These are phyloP conservation scores for Panaeolus papilionaceus DNA, from an alignment of 768 basidiomycete genomes.

Conservation along the genomic window DNA sequence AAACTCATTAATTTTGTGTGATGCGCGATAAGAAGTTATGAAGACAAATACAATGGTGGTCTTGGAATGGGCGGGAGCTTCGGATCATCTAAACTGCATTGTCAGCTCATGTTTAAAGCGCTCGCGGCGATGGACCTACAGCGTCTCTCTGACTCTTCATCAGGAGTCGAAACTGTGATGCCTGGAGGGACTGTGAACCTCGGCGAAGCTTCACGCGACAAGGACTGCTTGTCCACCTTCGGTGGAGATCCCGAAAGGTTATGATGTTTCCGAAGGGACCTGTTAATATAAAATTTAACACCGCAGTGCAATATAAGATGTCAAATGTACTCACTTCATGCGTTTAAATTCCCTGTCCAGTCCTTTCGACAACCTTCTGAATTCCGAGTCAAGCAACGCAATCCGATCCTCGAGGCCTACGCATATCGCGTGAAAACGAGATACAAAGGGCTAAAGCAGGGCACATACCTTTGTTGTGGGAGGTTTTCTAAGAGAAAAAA, in stretches of 20 bases:
- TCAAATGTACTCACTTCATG: constrained; percentile 37
- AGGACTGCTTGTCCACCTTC: constrained; percentile 24
- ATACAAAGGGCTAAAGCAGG: background rate
- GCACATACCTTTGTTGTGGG: constrained; percentile 27
- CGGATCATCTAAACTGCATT: background rate
- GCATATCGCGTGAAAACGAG: background rate
- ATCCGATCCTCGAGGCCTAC: constrained; percentile 26
- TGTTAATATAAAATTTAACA: constrained; percentile 14
- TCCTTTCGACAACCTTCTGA: constrained; percentile 44
- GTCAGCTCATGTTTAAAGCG: background rate
- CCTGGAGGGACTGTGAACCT: constrained; percentile 26
- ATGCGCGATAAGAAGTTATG: constrained; percentile 17
- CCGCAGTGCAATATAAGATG: background rate
- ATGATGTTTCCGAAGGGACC: constrained; percentile 22
- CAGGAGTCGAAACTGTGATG: constrained; percentile 26
- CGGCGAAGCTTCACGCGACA: constrained; percentile 20
- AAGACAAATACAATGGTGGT: constrained; percentile 32
- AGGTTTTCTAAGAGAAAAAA: constrained; percentile 25
- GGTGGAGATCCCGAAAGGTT: constrained; percentile 23
- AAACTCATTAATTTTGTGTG: constrained; percentile 18
- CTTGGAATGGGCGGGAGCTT: constrained; percentile 27
- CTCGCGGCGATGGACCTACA: constrained; percentile 17
- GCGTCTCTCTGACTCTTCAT: constrained; percentile 22
- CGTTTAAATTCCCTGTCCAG: constrained; percentile 51
- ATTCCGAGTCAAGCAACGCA: constrained; percentile 46